Conservation (phyloP, 2,329 filamentous ascomycete species). For the Pyrenophora graminea region DNA sequence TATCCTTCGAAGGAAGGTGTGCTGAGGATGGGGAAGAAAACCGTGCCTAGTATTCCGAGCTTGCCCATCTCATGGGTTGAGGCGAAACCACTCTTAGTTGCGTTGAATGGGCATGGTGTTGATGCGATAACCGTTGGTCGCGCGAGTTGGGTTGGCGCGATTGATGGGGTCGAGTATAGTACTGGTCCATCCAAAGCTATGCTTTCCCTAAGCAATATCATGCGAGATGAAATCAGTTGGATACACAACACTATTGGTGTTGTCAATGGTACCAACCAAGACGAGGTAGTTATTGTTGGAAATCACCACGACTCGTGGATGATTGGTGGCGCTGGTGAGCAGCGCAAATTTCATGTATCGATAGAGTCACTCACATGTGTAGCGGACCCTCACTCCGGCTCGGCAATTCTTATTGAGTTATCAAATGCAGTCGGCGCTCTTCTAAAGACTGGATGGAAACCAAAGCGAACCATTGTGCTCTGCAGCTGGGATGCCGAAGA, state of each 20-base stretch:
- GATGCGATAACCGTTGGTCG: constrained; percentile 48
- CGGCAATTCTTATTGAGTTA: constrained; percentile 55
- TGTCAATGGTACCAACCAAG: constrained; percentile 65
- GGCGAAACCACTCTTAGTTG: constrained; percentile 77
- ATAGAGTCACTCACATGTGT: neutral
- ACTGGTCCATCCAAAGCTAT: constrained; percentile 53
- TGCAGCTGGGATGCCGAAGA: constrained; percentile 51
- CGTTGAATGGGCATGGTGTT: constrained; percentile 79
- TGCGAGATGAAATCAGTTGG: constrained; percentile 75
- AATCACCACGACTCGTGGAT: constrained; percentile 61
- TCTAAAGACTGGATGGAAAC: constrained; percentile 55
- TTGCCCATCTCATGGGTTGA: constrained; percentile 83
- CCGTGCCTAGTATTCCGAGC: constrained; percentile 77
- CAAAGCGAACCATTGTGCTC: constrained; percentile 41
- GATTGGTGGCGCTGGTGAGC: constrained; percentile 51
- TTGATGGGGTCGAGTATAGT: constrained; percentile 35
- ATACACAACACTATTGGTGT: constrained; percentile 75
- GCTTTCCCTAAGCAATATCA: constrained; percentile 62
- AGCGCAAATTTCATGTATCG: neutral
- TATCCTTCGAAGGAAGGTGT: constrained; percentile 85
- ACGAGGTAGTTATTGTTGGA: constrained; percentile 59
- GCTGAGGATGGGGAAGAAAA: constrained; percentile 62
- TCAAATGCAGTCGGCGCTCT: constrained; percentile 56
- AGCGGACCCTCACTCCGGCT: constrained; percentile 57
- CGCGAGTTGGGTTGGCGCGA: constrained; percentile 41